phyloP scores from a whole-genome alignment of 805 yeast genomes.

The Debaryomyces prosopidis region DNA sequence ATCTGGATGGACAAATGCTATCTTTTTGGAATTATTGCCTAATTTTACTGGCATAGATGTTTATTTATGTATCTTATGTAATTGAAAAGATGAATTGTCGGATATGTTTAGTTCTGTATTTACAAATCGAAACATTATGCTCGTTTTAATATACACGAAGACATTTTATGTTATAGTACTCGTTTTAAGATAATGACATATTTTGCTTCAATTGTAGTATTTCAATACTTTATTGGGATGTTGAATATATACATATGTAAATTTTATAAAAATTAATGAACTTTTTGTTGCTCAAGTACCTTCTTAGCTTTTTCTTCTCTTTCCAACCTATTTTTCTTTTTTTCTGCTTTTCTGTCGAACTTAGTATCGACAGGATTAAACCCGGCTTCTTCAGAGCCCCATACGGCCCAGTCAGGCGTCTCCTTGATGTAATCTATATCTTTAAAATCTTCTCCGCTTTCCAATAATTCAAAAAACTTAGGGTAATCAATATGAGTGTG shows the following conservation, averaged over 20 bases:
- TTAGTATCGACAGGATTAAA: slow-evolving; percentile 84
- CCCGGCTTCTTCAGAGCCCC: slow-evolving; percentile 84
- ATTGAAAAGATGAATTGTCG: too few species aligned
- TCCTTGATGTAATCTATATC: slow-evolving; percentile 79
- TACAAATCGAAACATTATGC: too few species aligned
- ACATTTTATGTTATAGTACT: too few species aligned
- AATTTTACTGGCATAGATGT: background rate
- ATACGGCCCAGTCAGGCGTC: slow-evolving; percentile 90
- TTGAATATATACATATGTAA: background rate
- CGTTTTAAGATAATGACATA: too few species aligned
- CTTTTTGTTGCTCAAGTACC: slow-evolving; percentile 11
- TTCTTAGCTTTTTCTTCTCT: slow-evolving; percentile 30
- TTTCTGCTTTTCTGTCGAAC: slow-evolving; percentile 63
- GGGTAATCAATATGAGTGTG: slow-evolving; percentile 85
- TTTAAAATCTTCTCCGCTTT: slow-evolving; percentile 63
- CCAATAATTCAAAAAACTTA: slow-evolving; percentile 68
- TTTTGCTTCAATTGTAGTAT: too few species aligned
- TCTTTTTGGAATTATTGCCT: slow-evolving; percentile 30
- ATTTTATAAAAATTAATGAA: background rate
- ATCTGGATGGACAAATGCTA: slow-evolving; percentile 94
- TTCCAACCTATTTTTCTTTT: slow-evolving; percentile 45
- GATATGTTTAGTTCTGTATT: too few species aligned
- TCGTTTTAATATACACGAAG: too few species aligned
- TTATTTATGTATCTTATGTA: too few species aligned
- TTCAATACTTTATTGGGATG: too few species aligned